These are phyloP conservation scores for Acephala macrosclerotiorum DNA, from an alignment of 2,329 filamentous ascomycete genomes.

Conservation along the genomic window DNA sequence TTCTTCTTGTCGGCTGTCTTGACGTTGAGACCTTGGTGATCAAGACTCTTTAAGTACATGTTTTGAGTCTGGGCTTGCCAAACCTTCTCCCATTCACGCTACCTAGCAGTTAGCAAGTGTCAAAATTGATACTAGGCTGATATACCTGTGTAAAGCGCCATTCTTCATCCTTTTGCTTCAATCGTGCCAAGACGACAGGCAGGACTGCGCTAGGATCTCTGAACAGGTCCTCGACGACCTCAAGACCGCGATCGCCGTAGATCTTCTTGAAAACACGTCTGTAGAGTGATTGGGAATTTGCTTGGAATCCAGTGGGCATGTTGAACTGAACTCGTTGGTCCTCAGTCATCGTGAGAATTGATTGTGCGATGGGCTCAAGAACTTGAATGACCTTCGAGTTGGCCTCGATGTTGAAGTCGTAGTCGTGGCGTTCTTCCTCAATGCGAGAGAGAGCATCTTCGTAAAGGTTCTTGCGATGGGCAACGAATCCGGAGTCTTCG, in stretches of 20 bases:
- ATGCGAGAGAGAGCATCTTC: slow-evolving; percentile 96
- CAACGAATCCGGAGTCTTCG: slow-evolving; percentile 96
- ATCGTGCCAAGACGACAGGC: slow-evolving; percentile 83
- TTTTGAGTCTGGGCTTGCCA: slow-evolving; percentile 96
- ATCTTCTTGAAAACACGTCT: slow-evolving; percentile 98
- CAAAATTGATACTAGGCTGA: slow-evolving; percentile 7
- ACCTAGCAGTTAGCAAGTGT: slow-evolving; percentile 20
- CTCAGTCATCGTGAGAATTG: slow-evolving; percentile 81
- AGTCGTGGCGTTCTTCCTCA: slow-evolving; percentile 97
- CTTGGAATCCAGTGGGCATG: slow-evolving; percentile 84
- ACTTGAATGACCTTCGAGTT: slow-evolving; percentile 95
- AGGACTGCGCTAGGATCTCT: slow-evolving; percentile 84
- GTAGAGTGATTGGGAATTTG: slow-evolving; percentile 95
- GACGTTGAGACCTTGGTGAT: slow-evolving; percentile 93
- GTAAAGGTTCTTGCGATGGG: slow-evolving; percentile 94
- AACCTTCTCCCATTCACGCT: slow-evolving; percentile 98
- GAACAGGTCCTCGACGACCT: slow-evolving; percentile 89
- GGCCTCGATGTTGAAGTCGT: slow-evolving; percentile 97
- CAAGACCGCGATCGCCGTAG: slow-evolving; percentile 86
- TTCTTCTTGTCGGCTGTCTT: slow-evolving; percentile 91
- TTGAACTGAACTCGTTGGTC: slow-evolving; percentile 77
- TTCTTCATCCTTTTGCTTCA: slow-evolving; percentile 97
- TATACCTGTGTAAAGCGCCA: slow-evolving; percentile 87
- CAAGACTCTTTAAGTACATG: slow-evolving; percentile 94
- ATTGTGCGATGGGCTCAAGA: slow-evolving; percentile 90